These are phyloP conservation scores for Sporothrix variecibatus DNA, from an alignment of 2,329 filamentous ascomycete genomes.

Conservation along the genomic window DNA sequence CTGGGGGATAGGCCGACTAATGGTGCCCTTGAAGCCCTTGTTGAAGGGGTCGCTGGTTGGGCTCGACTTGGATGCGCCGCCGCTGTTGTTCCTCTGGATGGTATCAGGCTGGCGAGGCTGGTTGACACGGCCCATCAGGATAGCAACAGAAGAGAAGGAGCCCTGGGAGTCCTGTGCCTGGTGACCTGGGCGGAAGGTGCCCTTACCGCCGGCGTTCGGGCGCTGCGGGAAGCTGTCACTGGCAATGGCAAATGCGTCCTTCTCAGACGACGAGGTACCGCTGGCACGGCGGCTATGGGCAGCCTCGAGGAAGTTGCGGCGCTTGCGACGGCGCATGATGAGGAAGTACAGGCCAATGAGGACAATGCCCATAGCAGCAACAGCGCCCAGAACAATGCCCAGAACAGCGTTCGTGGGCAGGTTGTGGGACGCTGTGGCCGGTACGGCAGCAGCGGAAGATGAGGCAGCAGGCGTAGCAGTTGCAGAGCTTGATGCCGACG, in stretches of 20 bases:
- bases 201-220: conserved; percentile 37
- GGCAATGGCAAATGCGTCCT: conserved; percentile 53
- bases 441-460: conserved; percentile 27
- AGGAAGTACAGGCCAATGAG: conserved; percentile 68
- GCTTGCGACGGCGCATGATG: conserved; percentile 58
- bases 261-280: conserved; percentile 56
- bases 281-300: conserved; percentile 48
- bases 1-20: conserved; percentile 61
- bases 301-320: conserved; percentile 52
- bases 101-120: conserved; percentile 45
- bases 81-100: conserved; percentile 47
- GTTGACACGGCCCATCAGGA: conserved; percentile 64
- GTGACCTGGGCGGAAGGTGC: conserved; percentile 54
- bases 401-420: conserved; percentile 61
- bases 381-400: conserved; percentile 20
- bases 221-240: conserved; percentile 45
- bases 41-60: conserved; percentile 59
- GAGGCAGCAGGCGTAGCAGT: conserved; percentile 36
- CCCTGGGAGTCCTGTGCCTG: conserved; percentile 54
- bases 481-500: conserved; percentile 32
- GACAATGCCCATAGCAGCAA: conserved; percentile 19
- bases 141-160: conserved; percentile 65
- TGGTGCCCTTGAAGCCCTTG: conserved; percentile 63
- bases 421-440: conserved; percentile 37
- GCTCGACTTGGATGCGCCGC: conserved; percentile 52